A percentile compares a stretch with the other conserved stretches of the same genome.
Conservation (phyloP, 73 alveolate genomes). For the Paramecium tetraurelia region DNA sequence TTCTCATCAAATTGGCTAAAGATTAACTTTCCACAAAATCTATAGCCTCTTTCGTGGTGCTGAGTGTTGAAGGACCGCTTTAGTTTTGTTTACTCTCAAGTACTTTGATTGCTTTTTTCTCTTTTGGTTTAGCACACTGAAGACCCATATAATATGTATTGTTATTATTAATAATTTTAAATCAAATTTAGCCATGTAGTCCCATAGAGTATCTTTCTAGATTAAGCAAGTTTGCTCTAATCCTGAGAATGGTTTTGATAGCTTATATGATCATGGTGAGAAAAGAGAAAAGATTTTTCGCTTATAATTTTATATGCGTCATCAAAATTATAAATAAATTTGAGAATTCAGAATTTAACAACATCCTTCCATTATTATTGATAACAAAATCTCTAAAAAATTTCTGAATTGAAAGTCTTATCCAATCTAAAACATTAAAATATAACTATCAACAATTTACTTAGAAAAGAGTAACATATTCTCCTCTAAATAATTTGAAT, state of each 20-base stretch:
- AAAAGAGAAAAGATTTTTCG: constrained; percentile 32
- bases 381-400: constrained; percentile 51
- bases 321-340: neutral
- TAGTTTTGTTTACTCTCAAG: neutral
- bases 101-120: neutral
- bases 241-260: neutral
- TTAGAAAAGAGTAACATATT: neutral
- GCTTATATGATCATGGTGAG: neutral
- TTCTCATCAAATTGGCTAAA: constrained; percentile 4
- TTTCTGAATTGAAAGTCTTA: constrained; percentile 22
- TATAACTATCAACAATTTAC: neutral
- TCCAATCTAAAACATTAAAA: neutral
- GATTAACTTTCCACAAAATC: neutral
- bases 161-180: neutral
- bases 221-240: neutral
- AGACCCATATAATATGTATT: neutral
- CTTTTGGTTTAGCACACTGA: neutral
- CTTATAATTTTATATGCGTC: constrained; percentile 47
- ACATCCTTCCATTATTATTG: constrained; percentile 19
- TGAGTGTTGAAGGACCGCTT: neutral
- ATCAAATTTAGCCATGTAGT: constrained; percentile 17
- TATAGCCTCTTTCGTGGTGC: constrained; percentile 17
- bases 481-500: too few species aligned
- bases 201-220: neutral
- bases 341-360: constrained; percentile 1